Conservation (phyloP, 805 yeast genomes). For the Pichia ethanolica region DNA sequence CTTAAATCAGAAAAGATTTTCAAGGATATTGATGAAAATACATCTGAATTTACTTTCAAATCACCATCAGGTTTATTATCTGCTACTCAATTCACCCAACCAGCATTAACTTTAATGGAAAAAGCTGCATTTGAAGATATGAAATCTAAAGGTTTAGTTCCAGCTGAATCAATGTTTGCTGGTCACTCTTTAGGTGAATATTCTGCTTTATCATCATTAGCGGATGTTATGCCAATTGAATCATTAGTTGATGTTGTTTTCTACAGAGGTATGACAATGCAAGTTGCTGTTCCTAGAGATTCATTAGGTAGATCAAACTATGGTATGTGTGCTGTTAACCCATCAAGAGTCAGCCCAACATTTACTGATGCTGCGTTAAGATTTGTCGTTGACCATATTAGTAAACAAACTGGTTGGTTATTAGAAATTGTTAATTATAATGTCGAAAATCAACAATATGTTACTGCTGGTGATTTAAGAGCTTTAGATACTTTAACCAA, state of each 20-base stretch:
- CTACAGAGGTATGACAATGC: conserved; percentile 99
- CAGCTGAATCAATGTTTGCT: conserved; percentile 89
- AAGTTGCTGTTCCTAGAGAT: conserved; percentile 99
- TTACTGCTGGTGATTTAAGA: conserved; percentile 97
- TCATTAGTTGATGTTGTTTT: conserved; percentile 94
- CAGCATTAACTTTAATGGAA: conserved; percentile 98
- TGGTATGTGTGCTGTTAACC: conserved; percentile 99
- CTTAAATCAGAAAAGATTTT: conserved; percentile 89
- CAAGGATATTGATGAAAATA: conserved; percentile 76
- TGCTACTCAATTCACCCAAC: conserved; percentile 98
- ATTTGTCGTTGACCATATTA: conserved; percentile 86
- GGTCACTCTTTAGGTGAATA: conserved; percentile 99
- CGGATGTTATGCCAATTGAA: conserved; percentile 98
- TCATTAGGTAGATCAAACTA: conserved; percentile 91
- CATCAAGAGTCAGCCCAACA: conserved; percentile 81
- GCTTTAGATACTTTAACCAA: conserved; percentile 89
- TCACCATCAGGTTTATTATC: conserved; percentile 93
- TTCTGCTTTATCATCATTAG: conserved; percentile 93
- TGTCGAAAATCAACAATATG: conserved; percentile 97
- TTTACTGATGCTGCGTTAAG: conserved; percentile 91
- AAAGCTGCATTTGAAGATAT: conserved; percentile 98
- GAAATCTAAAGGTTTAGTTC: conserved; percentile 92
- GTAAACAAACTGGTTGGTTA: conserved; percentile 82
- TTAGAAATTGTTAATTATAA: conserved; percentile 97
- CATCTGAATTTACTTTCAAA: conserved; percentile 80